Conservation (phyloP, 352 stramenopile species). For the Pythium phragmitis region DNA sequence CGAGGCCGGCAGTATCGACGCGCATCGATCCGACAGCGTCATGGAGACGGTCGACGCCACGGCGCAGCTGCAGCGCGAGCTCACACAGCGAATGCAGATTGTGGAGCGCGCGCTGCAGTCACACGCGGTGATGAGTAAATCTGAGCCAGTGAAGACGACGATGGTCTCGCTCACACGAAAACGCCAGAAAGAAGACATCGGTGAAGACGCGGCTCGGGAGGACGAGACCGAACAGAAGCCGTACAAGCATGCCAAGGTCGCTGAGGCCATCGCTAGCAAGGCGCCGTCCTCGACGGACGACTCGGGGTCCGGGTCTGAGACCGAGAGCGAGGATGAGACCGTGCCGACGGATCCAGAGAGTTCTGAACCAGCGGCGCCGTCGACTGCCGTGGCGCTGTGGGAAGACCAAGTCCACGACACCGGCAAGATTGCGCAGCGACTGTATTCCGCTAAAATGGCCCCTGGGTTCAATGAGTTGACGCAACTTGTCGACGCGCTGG, state of each 20-base stretch:
- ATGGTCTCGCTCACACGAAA: background rate
- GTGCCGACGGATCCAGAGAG: background rate
- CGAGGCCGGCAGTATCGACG: conserved; percentile 2
- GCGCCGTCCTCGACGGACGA: background rate
- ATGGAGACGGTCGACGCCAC: conserved; percentile 9
- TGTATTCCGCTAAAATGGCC: background rate
- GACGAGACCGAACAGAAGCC: background rate
- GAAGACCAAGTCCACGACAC: background rate
- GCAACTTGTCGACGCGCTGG: background rate
- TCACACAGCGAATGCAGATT: background rate
- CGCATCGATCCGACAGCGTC: background rate
- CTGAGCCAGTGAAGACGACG: background rate
- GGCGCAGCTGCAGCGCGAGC: background rate
- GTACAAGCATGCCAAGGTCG: background rate
- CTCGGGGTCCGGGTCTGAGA: background rate
- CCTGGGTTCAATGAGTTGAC: background rate
- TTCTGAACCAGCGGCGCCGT: background rate
- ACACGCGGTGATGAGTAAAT: background rate
- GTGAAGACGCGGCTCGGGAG: too few relatives aligned
- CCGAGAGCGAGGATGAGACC: conserved; percentile 13
- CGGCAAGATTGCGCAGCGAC: background rate
- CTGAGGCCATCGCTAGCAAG: background rate
- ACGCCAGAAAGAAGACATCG: too few relatives aligned
- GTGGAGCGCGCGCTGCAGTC: background rate
- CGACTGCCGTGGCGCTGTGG: background rate